Evolutionary conservation across 495 filamentous ascomycete species (phyloP).

Genomic region (Hamigera avellanea): DNA sequence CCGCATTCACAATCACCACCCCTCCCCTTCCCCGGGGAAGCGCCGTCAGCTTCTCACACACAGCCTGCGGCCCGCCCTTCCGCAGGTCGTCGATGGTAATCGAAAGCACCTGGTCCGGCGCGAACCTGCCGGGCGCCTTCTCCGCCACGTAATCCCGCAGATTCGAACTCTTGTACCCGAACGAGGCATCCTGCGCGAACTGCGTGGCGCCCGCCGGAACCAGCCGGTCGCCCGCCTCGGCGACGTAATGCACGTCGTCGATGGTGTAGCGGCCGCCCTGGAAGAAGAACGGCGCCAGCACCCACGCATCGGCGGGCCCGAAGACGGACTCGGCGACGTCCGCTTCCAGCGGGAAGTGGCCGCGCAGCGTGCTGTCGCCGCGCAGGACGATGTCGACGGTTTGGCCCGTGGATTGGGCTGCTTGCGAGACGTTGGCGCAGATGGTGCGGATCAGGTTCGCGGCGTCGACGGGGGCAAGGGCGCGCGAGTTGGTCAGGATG

Average conservation of each 20-base stretch:
- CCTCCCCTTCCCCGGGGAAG: slow-evolving; percentile 14
- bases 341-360: slow-evolving; percentile 40
- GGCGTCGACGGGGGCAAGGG: slow-evolving; percentile 32
- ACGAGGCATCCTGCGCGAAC: slow-evolving; percentile 41
- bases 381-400: slow-evolving; percentile 39
- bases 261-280: slow-evolving; percentile 42
- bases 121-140: slow-evolving; percentile 31
- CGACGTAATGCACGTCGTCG: slow-evolving; percentile 42
- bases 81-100: slow-evolving; percentile 36
- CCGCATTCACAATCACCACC: slow-evolving; percentile 40
- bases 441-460: slow-evolving; percentile 31
- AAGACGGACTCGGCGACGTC: slow-evolving; percentile 37
- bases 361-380: slow-evolving; percentile 41
- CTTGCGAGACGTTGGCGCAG: slow-evolving; percentile 31
- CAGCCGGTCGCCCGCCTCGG: slow-evolving; percentile 26
- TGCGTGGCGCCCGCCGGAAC: slow-evolving; percentile 36
- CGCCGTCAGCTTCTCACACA: slow-evolving; percentile 26
- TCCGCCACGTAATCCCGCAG: slow-evolving; percentile 39
- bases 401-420: slow-evolving; percentile 22
- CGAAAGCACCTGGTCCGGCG: slow-evolving; percentile 20
- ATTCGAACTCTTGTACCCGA: slow-evolving; percentile 40
- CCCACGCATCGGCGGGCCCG: slow-evolving; percentile 29
- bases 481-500: slow-evolving; percentile 45
- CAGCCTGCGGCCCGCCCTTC: slow-evolving; percentile 20
- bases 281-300: slow-evolving; percentile 42